Evolutionary conservation across 805 yeast species (phyloP).

Genomic region (Hanseniaspora valbyensis): DNA sequence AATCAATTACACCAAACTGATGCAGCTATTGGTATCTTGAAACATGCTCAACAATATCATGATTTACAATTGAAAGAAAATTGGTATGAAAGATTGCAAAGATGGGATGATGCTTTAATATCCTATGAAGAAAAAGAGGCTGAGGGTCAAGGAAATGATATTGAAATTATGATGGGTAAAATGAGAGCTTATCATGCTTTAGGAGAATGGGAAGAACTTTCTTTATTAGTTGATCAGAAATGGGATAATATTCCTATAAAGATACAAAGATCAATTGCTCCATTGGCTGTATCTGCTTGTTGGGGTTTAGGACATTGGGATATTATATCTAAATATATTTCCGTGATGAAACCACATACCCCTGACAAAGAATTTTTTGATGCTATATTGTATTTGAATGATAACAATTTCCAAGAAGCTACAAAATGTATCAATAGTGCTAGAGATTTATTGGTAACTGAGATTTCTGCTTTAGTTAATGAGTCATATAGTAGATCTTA

Average conservation of each 20-base stretch:
- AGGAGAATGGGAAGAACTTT: constrained; percentile 96
- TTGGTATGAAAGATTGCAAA: constrained; percentile 91
- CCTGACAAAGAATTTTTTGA: constrained; percentile 93
- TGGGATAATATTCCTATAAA: constrained; percentile 72
- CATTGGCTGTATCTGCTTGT: constrained; percentile 96
- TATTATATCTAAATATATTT: constrained; percentile 79
- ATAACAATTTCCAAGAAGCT: constrained; percentile 77
- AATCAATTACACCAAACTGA: constrained; percentile 93
- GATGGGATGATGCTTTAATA: constrained; percentile 95
- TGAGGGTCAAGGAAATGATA: constrained; percentile 39
- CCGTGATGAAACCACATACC: constrained; percentile 81
- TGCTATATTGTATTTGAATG: constrained; percentile 75
- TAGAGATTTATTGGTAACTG: constrained; percentile 80
- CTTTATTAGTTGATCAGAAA: constrained; percentile 72
- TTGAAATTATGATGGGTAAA: constrained; percentile 91
- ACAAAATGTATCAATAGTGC: constrained; percentile 68
- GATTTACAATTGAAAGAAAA: constrained; percentile 87
- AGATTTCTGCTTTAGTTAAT: constrained; percentile 84
- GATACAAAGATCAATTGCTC: constrained; percentile 74
- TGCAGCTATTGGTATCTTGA: constrained; percentile 93
- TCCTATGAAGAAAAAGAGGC: constrained; percentile 77
- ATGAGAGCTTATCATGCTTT: constrained; percentile 95
- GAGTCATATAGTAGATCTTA: constrained; percentile 96
- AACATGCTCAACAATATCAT: constrained; percentile 86
- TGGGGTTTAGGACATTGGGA: constrained; percentile 99